Conservation (phyloP, 75 land plant genomes). For the Selaginella tamariscina region DNA sequence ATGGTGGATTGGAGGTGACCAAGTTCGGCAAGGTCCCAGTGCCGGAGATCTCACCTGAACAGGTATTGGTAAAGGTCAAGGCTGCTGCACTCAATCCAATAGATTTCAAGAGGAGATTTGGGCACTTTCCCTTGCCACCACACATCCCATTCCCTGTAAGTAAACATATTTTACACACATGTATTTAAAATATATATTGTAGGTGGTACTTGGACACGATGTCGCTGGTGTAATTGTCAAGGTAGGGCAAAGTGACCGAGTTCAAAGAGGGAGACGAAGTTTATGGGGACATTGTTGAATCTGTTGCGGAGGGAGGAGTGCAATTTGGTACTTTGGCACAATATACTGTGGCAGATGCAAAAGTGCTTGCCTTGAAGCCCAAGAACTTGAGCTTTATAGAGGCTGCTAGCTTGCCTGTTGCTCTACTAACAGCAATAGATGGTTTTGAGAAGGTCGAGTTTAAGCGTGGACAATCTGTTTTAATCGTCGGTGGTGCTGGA, state of each 20-base stretch:
- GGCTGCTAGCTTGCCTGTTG: not conserved
- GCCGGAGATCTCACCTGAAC: conserved; percentile 52
- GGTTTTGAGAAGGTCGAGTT: not conserved
- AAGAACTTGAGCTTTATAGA: not conserved
- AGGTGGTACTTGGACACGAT: not conserved
- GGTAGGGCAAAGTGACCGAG: not conserved
- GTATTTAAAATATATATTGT: no score
- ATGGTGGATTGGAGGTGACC: conserved; percentile 43
- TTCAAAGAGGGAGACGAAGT: not conserved
- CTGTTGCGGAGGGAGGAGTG: not conserved
- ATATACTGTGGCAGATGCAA: not conserved
- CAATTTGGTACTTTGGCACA: not conserved
- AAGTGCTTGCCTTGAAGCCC: not conserved
- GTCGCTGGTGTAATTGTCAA: not conserved
- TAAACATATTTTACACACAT: no score
- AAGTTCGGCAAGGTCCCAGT: conserved; percentile 41
- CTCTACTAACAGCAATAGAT: not conserved
- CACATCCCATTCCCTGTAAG: no score
- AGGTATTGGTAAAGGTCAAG: conserved; percentile 61
- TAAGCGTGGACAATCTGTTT: not conserved
- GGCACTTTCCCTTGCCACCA: no score
- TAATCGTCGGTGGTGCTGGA: not conserved
- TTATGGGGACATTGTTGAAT: not conserved
- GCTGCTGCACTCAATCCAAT: conserved; percentile 89
- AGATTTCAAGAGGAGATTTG: conserved; percentile 61